These are phyloP conservation scores for Penium margaritaceum DNA, from an alignment of 139 green algal species.

Conservation along the genomic window DNA sequence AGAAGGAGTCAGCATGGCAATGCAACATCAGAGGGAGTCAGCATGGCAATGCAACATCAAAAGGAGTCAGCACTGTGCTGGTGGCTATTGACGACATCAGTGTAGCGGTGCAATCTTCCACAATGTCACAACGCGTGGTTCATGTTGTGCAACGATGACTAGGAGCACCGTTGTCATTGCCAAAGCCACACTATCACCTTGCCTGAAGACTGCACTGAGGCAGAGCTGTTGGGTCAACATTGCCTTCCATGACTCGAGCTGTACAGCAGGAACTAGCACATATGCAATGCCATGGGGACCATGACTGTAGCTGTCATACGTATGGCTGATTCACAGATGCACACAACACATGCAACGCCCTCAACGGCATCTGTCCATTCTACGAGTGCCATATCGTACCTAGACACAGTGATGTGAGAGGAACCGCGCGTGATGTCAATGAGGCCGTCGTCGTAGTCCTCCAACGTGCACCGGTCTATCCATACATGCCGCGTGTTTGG, in stretches of 20 bases:
- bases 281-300: neutral
- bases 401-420: constrained; percentile 23
- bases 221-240: neutral
- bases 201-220: too few relatives aligned
- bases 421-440: constrained; percentile 27
- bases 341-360: neutral
- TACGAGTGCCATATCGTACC: constrained; percentile 11
- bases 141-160: too few relatives aligned
- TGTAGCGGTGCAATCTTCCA: too few relatives aligned
- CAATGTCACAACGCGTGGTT: too few relatives aligned
- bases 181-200: too few relatives aligned
- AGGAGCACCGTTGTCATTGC: too few relatives aligned
- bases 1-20: neutral
- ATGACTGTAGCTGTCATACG: neutral
- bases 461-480: constrained; percentile 25
- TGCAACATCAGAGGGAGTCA: neutral
- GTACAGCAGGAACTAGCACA: neutral
- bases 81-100: neutral
- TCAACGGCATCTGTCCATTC: too few relatives aligned
- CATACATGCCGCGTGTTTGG: constrained; percentile 8
- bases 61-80: too few relatives aligned
- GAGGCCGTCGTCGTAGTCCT: constrained; percentile 23
- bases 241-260: neutral
- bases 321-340: neutral
- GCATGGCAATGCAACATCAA: too few relatives aligned